Evolutionary conservation across 2,329 filamentous ascomycete genomes (phyloP).

Genomic region (Aureobasidium pullulans): DNA sequence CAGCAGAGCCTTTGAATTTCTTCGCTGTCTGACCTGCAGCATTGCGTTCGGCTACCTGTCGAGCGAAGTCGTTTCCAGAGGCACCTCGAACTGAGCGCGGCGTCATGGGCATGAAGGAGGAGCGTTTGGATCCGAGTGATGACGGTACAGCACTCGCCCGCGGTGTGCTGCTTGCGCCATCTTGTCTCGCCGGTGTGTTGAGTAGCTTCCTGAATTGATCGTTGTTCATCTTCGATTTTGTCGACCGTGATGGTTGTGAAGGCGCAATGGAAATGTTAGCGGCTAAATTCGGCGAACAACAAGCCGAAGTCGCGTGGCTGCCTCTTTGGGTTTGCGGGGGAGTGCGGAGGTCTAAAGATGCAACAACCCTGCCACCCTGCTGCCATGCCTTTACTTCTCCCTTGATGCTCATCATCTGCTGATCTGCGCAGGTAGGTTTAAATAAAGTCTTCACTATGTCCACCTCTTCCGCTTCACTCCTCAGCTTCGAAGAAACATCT

Average conservation of each 20-base stretch:
- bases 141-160: constrained; percentile 27
- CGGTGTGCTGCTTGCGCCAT: constrained; percentile 24
- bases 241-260: not conserved
- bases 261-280: not conserved
- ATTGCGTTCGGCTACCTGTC: constrained; percentile 71
- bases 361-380: constrained; percentile 1
- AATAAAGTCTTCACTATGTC: not conserved
- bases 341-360: not conserved
- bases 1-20: constrained; percentile 65
- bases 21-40: constrained; percentile 51
- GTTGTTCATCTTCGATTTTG: constrained; percentile 68
- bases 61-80: constrained; percentile 64
- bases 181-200: constrained; percentile 40
- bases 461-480: not conserved
- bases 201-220: constrained; percentile 80
- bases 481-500: not conserved
- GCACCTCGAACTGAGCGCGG: constrained; percentile 60
- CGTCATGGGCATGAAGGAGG: constrained; percentile 72
- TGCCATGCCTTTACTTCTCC: not conserved
- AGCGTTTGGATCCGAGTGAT: constrained; percentile 26
- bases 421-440: constrained; percentile 2
- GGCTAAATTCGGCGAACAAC: constrained; percentile 6
- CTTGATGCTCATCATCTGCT: not conserved
- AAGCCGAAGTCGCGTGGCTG: constrained; percentile 4
- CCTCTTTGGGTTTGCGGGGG: not conserved